phyloP scores from a whole-genome alignment of 2,329 filamentous ascomycete genomes.

The Venturia oleaginea region DNA sequence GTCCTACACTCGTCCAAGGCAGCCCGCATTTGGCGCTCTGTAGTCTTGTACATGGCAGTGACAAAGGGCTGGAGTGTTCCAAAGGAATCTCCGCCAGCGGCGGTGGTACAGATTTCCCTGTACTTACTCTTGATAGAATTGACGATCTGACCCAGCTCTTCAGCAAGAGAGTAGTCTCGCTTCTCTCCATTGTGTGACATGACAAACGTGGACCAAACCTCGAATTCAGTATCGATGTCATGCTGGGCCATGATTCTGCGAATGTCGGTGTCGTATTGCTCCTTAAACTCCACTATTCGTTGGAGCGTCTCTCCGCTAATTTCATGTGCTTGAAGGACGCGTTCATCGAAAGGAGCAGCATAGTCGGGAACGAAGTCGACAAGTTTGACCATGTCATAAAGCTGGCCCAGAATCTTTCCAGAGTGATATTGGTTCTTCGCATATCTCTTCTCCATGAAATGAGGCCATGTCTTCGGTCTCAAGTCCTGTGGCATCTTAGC shows the following conservation, averaged over 20 bases:
- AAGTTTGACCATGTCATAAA: conserved; percentile 68
- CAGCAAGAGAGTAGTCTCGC: conserved; percentile 76
- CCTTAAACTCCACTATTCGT: conserved; percentile 59
- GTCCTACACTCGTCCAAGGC: conserved; percentile 45
- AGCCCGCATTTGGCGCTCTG: conserved; percentile 57
- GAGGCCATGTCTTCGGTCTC: conserved; percentile 60
- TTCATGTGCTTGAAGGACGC: conserved; percentile 58
- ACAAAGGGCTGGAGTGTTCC: conserved; percentile 60
- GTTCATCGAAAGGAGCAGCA: conserved; percentile 61
- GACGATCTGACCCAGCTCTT: conserved; percentile 66
- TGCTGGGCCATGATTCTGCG: conserved; percentile 76
- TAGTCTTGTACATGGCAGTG: conserved; percentile 81
- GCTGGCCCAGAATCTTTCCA: conserved; percentile 60
- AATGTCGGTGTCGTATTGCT: conserved; percentile 66
- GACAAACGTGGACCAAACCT: conserved; percentile 82
- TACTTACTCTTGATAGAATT: conserved; percentile 59
- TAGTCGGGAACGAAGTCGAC: conserved; percentile 67
- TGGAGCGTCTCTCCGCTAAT: conserved; percentile 47
- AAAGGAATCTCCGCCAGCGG: conserved; percentile 32
- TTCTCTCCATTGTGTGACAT: conserved; percentile 63
- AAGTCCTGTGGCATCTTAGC: conserved; percentile 58
- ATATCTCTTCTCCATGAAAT: conserved; percentile 71
- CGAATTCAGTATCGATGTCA: conserved; percentile 78
- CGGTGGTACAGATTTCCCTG: conserved; percentile 54
- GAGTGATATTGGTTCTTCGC: conserved; percentile 54